phyloP scores from a whole-genome alignment of 2,329 filamentous ascomycete species.

The Penicillium polonicum region DNA sequence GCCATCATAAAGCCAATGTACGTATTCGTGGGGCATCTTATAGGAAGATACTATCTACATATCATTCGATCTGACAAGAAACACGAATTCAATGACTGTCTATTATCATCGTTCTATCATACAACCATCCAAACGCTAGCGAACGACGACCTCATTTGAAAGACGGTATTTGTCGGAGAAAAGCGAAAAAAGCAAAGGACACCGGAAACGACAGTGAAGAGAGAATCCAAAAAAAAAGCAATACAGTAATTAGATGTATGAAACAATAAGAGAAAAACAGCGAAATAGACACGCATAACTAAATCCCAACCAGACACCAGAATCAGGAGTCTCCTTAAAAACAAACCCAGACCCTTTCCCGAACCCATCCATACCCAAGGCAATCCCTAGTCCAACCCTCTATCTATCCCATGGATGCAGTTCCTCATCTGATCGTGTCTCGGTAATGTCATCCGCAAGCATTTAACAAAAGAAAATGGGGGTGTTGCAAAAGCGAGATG shows the following conservation, averaged over 20 bases:
- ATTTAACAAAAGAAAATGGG: slow-evolving; percentile 19
- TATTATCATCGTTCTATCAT: background rate
- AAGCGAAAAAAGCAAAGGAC: background rate
- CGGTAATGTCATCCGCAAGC: slow-evolving; percentile 27
- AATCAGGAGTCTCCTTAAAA: slow-evolving; percentile 18
- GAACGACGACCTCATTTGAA: background rate
- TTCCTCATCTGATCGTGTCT: slow-evolving; percentile 31
- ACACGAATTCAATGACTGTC: background rate
- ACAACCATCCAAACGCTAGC: background rate
- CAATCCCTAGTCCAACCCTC: slow-evolving; percentile 6
- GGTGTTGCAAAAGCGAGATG: slow-evolving; percentile 6
- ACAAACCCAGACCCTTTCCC: slow-evolving; percentile 11
- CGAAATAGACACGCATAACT: slow-evolving; percentile 15
- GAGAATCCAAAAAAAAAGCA: background rate
- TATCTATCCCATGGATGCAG: slow-evolving; percentile 20
- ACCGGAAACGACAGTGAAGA: background rate
- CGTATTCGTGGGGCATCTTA: too few relatives aligned
- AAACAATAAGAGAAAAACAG: slow-evolving; percentile 15
- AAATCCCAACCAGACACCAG: slow-evolving; percentile 24
- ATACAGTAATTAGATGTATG: slow-evolving; percentile 9
- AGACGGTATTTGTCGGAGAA: slow-evolving; percentile 15
- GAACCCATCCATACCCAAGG: slow-evolving; percentile 9
- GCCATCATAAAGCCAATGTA: too few relatives aligned
- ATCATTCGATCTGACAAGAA: background rate
- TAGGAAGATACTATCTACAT: too few relatives aligned